Evolutionary conservation across 2,329 filamentous ascomycete genomes (phyloP), one percentile per base, ranked within the genome.

Genomic region (Penicillium paneum): DNA sequence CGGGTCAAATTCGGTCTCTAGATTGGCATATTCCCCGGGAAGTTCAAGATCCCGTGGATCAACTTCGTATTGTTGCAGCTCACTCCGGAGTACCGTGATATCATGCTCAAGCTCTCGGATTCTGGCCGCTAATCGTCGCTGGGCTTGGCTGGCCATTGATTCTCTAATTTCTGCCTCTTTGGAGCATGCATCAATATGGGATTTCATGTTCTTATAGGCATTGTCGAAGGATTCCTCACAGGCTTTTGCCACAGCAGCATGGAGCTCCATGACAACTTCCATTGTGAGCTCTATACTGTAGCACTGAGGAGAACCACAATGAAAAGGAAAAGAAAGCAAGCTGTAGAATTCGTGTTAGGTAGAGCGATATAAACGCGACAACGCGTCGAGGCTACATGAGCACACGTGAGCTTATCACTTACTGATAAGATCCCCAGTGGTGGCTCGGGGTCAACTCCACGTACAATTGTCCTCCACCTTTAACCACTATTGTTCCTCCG

Each of bases 181-280:
- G 19, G 64, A 45, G 36, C 49, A 55, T 46, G 58, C 56, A 41
- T 71, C 63, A 44, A 70, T 49, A 50, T 68, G 55, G 13, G 56
- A 56, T 52, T 65, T 56, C 38, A 71, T 44, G 8, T 62, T 53
- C 39, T 51, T 55, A 46, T 68, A 68, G 17, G 67, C 70, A 53
- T 64, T 55, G 29, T 66, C 56, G 41, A 74, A 70, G 5, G 62
- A 61, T 8, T 52, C 51, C 28, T 71, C 65, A 45, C 67, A 67
- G 21, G 58, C 49, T 31, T 68, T 60, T 26, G 64, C 48, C 43
- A 73, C 53, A 44, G 68, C 68, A 36, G 49, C 48, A 41, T 71
- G 70, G 31, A 73, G 63, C 13, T 63, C 59, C 45, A 65, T 66
- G 24, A 74, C 44, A 28, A 64, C 49, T 28, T 73, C 71, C 71